Base-by-base conservation (phyloP, 768 basidiomycete species). In the Multifurca ochricompacta region DNA sequence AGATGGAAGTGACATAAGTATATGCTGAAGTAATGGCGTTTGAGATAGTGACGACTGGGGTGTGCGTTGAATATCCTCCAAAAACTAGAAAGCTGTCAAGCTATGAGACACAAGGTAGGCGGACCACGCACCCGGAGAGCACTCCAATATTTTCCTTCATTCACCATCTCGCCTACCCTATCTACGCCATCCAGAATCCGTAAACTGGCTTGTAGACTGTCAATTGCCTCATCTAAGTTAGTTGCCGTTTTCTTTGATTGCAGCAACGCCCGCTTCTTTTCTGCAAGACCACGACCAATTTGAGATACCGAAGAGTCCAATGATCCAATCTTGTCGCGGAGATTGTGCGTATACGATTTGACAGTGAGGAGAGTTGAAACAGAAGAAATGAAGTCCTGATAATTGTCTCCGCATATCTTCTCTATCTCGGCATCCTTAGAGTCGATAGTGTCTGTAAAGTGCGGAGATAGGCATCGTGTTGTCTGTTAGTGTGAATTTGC, bases 381-480 rank as follows among this genome's bases (percentile, higher is more conserved):
- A 18, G 94, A 96, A 27, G 87, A 85, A 31, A 97, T 93, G 63
- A 99, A 99, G 70, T 98, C 95, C 70, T 94, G 91, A 65, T 98
- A 97, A 69, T 98, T 98, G 62, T 92, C 88, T 53, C 84, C 81
- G 71, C 96, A 98, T 68, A 97, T 93, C 56, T 80, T 82, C 72
- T 98, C 91, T 68, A 99, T 99, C 69, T 98, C 95, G 57, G 80
- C 77, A 68, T 99, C 96, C 72, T 97, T 96, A 60, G 92, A 83
- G 64, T 91, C 84, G 55, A 97, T 86, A 97, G 87, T n/a, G 73
- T 76, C 64, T 89, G 85, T 39, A 97, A 74, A 40, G 85, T 88
- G 48, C 87, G 81, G 51, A 98, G 78, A 70, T 91, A 98, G 10
- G 81, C 78, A 53, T 96, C 93, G 64, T 96, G 92, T 62, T 90